phyloP scores from a whole-genome alignment of 805 yeast species.

The Wickerhamomyces xylosicus region DNA sequence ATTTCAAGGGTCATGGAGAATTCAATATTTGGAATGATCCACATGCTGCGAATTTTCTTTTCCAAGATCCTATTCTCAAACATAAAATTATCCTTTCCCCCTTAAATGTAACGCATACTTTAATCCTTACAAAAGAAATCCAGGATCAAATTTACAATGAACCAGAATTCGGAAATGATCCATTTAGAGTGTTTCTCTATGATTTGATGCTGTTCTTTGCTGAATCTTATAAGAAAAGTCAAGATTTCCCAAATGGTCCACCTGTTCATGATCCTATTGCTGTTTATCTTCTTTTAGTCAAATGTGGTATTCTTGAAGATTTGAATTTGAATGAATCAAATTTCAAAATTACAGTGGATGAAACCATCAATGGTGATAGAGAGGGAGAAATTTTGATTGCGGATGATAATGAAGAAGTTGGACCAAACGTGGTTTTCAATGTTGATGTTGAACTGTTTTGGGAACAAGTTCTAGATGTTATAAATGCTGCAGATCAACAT shows the following conservation, averaged over 20 bases:
- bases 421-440: slow-evolving; percentile 28
- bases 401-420: slow-evolving; percentile 14
- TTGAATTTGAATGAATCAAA: slow-evolving; percentile 5
- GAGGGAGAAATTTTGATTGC: slow-evolving; percentile 17
- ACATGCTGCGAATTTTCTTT: slow-evolving; percentile 52
- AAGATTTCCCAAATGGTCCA: slow-evolving; percentile 46
- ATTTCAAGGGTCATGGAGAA: slow-evolving; percentile 43
- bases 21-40: slow-evolving; percentile 74
- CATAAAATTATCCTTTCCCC: slow-evolving; percentile 49
- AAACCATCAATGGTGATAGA: slow-evolving; percentile 15
- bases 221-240: slow-evolving; percentile 29
- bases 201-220: slow-evolving; percentile 45
- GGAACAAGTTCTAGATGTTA: slow-evolving; percentile 15
- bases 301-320: slow-evolving; percentile 16
- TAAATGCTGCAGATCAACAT: background rate
- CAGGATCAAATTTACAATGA: slow-evolving; percentile 29
- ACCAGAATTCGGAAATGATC: slow-evolving; percentile 18
- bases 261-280: slow-evolving; percentile 80
- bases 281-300: slow-evolving; percentile 40
- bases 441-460: slow-evolving; percentile 33
- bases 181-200: slow-evolving; percentile 41
- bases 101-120: slow-evolving; percentile 60
- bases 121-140: slow-evolving; percentile 36
- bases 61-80: slow-evolving; percentile 33
- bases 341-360: slow-evolving; percentile 5